These are phyloP conservation scores for Didymella segeticola DNA, from an alignment of 2,329 filamentous ascomycete genomes.

Conservation along the genomic window DNA sequence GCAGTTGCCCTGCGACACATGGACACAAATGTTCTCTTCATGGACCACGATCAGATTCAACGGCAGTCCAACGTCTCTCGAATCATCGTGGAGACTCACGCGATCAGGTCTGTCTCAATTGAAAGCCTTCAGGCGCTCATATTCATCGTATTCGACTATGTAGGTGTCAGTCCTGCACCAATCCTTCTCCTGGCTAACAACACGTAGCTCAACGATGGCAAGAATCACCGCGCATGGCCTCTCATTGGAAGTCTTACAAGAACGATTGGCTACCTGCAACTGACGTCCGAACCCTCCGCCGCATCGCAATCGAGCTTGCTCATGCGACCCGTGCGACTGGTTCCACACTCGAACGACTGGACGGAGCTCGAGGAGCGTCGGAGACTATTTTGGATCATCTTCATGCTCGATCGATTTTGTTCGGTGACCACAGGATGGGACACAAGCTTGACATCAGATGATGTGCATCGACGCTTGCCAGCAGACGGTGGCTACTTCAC, in stretches of 20 bases:
- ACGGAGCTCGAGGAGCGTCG: slow-evolving; percentile 42
- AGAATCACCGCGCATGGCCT: slow-evolving; percentile 40
- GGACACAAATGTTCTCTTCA: slow-evolving; percentile 27
- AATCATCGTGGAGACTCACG: slow-evolving; percentile 40
- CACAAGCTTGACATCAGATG: slow-evolving; percentile 42
- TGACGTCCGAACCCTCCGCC: slow-evolving; percentile 38
- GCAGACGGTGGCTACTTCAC: slow-evolving; percentile 46
- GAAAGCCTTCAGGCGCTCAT: slow-evolving; percentile 41
- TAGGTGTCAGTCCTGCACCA: slow-evolving; percentile 8
- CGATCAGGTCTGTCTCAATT: slow-evolving; percentile 34
- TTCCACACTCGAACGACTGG: slow-evolving; percentile 38
- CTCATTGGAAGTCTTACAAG: slow-evolving; percentile 44
- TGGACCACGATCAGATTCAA: slow-evolving; percentile 37
- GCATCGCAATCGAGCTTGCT: slow-evolving; percentile 34
- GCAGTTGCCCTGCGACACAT: slow-evolving; percentile 40
- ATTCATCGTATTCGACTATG: slow-evolving; percentile 44
- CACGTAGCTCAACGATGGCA: slow-evolving; percentile 39
- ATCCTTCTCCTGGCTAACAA: neutral
- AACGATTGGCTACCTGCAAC: slow-evolving; percentile 43
- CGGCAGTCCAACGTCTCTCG: slow-evolving; percentile 36
- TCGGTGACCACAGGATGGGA: slow-evolving; percentile 45
- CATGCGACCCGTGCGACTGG: slow-evolving; percentile 38
- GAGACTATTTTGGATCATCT: slow-evolving; percentile 43
- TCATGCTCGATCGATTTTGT: slow-evolving; percentile 44
- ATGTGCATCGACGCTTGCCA: slow-evolving; percentile 42